Evolutionary conservation across 176 grass and related monocot genomes (phyloP).

Genomic region (Bonia amplexicaulis): DNA sequence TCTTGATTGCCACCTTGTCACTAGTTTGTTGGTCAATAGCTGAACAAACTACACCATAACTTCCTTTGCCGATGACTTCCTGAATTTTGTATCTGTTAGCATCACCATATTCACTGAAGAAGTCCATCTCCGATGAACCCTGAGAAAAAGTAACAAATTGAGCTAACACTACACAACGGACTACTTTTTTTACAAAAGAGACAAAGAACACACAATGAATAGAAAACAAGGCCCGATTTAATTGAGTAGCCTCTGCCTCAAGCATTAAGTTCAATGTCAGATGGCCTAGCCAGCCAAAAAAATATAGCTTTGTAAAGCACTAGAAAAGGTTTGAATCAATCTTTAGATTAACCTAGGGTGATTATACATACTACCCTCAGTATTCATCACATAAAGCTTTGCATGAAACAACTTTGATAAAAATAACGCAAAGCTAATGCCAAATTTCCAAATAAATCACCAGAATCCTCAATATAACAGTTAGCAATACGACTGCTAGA

Average conservation of each 20-base stretch:
- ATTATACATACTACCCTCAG: background rate
- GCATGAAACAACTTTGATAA: background rate
- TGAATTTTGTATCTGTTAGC: conserved; percentile 95
- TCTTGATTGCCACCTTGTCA: conserved; percentile 95
- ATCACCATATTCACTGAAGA: conserved; percentile 90
- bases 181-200: background rate
- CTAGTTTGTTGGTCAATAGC: conserved; percentile 81
- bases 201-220: background rate
- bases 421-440: background rate
- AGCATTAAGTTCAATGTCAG: conserved; percentile 7
- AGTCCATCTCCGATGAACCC: conserved; percentile 77
- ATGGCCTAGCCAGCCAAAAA: background rate
- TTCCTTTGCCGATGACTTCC: conserved; percentile 93
- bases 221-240: background rate
- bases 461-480: background rate
- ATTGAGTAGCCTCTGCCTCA: conserved; percentile 13
- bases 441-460: background rate
- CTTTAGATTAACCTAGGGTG: background rate
- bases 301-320: background rate
- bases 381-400: background rate
- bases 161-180: background rate
- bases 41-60: conserved; percentile 93
- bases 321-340: conserved; percentile 3
- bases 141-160: conserved; percentile 43
- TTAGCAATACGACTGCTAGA: background rate